Conservation (phyloP, 1,284 basidiomycete species). For the Ceratobasidium sp. region DNA sequence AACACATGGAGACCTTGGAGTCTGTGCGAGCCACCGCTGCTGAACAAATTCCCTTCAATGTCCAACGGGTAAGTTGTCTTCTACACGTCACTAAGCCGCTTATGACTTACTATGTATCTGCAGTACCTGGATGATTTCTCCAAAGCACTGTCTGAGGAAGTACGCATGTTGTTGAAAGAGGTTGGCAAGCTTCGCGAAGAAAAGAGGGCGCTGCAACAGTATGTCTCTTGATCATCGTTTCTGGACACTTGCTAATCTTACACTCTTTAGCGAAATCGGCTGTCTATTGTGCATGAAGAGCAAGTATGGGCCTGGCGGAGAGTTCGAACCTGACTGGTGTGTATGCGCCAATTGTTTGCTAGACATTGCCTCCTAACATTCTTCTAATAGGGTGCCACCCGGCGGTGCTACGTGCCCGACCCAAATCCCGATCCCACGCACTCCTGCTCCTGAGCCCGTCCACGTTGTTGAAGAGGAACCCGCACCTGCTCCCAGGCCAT, state of each 20-base stretch:
- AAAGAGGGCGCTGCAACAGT: constrained; percentile 51
- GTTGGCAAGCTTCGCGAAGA: constrained; percentile 52
- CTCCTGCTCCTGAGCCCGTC: constrained; percentile 45
- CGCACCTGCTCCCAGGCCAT: constrained; percentile 28
- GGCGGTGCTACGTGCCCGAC: constrained; percentile 30
- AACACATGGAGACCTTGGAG: constrained; percentile 48
- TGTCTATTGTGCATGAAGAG: constrained; percentile 49
- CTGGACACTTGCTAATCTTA: constrained; percentile 1
- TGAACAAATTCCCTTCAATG: constrained; percentile 51
- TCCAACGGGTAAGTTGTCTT: constrained; percentile 48
- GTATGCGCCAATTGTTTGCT: not conserved
- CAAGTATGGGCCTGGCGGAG: constrained; percentile 51
- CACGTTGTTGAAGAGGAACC: constrained; percentile 34
- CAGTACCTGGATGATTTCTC: constrained; percentile 52
- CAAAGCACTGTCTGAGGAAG: constrained; percentile 51
- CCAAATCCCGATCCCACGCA: constrained; percentile 12
- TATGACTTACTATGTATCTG: constrained; percentile 23
- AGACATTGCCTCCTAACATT: not conserved
- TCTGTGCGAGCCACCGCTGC: constrained; percentile 50
- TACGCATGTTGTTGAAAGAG: constrained; percentile 51
- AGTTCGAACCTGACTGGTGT: constrained; percentile 51
- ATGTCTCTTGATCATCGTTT: constrained; percentile 14
- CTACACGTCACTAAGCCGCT: not conserved
- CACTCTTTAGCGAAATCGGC: constrained; percentile 50
- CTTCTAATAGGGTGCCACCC: constrained; percentile 33